These are phyloP conservation scores for Heterococcus sp. DNA, from an alignment of 108 stramenopile species.

Conservation along the genomic window DNA sequence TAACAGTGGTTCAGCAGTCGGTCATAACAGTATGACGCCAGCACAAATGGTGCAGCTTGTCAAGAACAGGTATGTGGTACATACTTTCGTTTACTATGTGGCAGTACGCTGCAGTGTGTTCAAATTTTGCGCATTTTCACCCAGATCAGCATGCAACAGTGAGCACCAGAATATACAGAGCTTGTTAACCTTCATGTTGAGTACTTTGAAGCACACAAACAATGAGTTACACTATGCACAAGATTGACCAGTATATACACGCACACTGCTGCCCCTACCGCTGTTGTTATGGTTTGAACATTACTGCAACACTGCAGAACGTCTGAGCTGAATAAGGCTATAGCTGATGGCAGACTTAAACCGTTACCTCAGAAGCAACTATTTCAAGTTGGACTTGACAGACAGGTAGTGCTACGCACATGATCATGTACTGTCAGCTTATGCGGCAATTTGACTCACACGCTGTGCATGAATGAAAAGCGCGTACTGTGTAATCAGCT, in stretches of 20 bases:
- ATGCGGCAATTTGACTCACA: no score
- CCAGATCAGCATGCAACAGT: background rate
- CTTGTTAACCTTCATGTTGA: background rate
- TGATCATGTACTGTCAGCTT: no score
- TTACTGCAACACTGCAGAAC: no score
- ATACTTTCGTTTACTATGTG: background rate
- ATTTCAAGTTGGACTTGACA: background rate
- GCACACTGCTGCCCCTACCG: no score
- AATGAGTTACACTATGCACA: no score
- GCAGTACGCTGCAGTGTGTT: background rate
- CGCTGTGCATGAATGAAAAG: no score
- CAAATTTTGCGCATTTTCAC: background rate
- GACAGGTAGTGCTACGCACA: no score
- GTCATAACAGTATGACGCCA: background rate
- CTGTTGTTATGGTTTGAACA: no score
- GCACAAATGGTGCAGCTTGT: slow-evolving; percentile 6
- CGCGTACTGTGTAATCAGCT: no score
- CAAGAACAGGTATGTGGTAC: slow-evolving; percentile 8
- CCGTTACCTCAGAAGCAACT: slow-evolving; percentile 11
- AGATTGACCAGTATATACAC: no score
- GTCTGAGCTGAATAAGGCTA: slow-evolving; percentile 15
- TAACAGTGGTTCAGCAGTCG: background rate
- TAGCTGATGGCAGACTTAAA: slow-evolving; percentile 15
- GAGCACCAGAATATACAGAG: background rate
- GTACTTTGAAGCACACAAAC: no score